phyloP scores from a whole-genome alignment of 1,284 basidiomycete species.

The Sparassis latifolia region DNA sequence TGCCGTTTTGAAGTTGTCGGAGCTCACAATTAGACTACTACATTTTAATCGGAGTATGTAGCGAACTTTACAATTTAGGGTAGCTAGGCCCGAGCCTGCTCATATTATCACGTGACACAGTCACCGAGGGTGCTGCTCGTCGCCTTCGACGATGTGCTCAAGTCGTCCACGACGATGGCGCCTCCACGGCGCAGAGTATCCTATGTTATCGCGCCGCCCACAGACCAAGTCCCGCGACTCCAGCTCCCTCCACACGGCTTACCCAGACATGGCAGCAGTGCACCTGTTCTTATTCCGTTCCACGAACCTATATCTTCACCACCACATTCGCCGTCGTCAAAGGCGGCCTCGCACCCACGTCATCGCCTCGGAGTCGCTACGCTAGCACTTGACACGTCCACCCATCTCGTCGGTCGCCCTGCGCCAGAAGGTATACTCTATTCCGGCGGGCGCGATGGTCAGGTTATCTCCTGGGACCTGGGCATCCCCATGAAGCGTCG shows the following conservation, averaged over 20 bases:
- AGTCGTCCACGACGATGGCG: slow-evolving; percentile 23
- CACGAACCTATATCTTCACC: slow-evolving; percentile 18
- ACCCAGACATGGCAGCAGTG: slow-evolving; percentile 54
- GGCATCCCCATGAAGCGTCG: slow-evolving; percentile 54
- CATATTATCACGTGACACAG: no score
- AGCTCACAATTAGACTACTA: no score
- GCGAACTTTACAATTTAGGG: no score
- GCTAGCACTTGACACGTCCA: slow-evolving; percentile 82
- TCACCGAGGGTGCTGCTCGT: neutral
- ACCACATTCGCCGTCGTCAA: slow-evolving; percentile 15
- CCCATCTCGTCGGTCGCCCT: slow-evolving; percentile 54
- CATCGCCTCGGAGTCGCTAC: slow-evolving; percentile 87
- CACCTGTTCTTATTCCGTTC: slow-evolving; percentile 56
- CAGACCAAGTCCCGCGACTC: slow-evolving; percentile 56
- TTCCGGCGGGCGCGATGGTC: slow-evolving; percentile 88
- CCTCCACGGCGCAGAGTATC: slow-evolving; percentile 60
- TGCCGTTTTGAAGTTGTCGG: no score
- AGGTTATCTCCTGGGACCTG: slow-evolving; percentile 90
- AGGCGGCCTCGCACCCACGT: slow-evolving; percentile 48
- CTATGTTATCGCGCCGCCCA: slow-evolving; percentile 78
- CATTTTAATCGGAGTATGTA: no score
- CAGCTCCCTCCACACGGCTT: slow-evolving; percentile 62
- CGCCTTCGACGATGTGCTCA: slow-evolving; percentile 3
- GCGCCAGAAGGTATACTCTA: slow-evolving; percentile 89
- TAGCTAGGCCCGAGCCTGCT: no score